Evolutionary conservation across 2,329 filamentous ascomycete genomes (phyloP).

Genomic region (Scedosporium boydii): DNA sequence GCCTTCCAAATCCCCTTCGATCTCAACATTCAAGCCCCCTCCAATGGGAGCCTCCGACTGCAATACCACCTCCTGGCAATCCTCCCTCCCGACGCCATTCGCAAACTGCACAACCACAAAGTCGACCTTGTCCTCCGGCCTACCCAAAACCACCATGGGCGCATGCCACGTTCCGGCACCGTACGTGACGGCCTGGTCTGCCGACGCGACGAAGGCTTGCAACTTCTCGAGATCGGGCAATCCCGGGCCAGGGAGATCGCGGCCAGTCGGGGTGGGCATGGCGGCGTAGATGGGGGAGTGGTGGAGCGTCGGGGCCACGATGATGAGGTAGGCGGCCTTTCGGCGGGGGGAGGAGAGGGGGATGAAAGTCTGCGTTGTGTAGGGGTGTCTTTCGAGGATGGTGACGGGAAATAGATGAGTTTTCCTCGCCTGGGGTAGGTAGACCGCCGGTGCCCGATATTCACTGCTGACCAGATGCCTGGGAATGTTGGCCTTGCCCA

Average conservation of each 20-base stretch:
- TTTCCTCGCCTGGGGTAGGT: conserved; percentile 8
- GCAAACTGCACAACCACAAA: conserved; percentile 87
- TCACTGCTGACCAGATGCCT: too few relatives aligned
- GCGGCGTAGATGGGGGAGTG: conserved; percentile 15
- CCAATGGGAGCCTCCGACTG: conserved; percentile 9
- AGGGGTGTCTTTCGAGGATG: conserved; percentile 85
- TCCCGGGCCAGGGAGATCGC: conserved; percentile 46
- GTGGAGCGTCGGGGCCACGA: conserved; percentile 73
- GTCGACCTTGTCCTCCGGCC: conserved; percentile 50
- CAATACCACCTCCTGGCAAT: conserved; percentile 70
- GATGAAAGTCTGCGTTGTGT: conserved; percentile 86
- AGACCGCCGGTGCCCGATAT: too few relatives aligned
- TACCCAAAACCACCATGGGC: conserved; percentile 82
- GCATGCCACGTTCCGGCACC: conserved; percentile 90
- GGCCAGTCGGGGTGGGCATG: conserved; percentile 16
- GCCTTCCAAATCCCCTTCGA: neutral
- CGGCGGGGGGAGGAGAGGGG: conserved; percentile 49
- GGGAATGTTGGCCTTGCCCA: neutral
- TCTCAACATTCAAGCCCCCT: neutral
- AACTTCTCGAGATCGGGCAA: conserved; percentile 64
- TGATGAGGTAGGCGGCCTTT: conserved; percentile 60
- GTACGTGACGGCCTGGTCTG: conserved; percentile 82
- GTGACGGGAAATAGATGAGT: conserved; percentile 46
- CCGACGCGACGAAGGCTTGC: conserved; percentile 69
- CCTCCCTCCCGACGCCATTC: conserved; percentile 72